Evolutionary conservation across 164 flowering plant genomes (phyloP).

Genomic region (Umbilicus rupestris): DNA sequence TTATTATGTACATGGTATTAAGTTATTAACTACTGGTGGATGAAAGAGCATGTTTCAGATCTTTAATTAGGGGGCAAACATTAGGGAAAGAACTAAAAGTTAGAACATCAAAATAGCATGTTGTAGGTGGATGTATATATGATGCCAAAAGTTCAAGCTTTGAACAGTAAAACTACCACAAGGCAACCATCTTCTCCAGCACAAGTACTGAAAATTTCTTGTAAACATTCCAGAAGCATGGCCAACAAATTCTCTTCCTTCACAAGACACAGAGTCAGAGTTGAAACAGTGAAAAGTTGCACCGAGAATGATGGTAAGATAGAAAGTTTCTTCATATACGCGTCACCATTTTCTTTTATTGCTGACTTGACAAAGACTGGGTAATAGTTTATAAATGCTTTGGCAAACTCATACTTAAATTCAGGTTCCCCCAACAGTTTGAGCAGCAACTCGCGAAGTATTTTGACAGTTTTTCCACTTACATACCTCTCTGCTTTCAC

Average conservation of each 20-base stretch:
- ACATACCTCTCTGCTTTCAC: constrained; percentile 70
- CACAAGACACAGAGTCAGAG: constrained; percentile 75
- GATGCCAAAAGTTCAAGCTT: too few species aligned
- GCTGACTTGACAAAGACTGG: constrained; percentile 52
- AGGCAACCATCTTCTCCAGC: constrained; percentile 63
- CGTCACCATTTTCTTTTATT: constrained; percentile 33
- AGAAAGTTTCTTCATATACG: constrained; percentile 32
- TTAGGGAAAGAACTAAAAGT: too few species aligned
- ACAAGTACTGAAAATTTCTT: constrained; percentile 50
- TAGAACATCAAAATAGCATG: too few species aligned
- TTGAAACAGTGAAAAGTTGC: constrained; percentile 88
- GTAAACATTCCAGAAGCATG: constrained; percentile 61
- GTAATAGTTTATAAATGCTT: constrained; percentile 59
- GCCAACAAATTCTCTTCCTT: constrained; percentile 61
- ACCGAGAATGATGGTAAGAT: constrained; percentile 67
- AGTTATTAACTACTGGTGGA: too few species aligned
- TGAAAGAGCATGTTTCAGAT: too few species aligned
- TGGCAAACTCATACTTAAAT: constrained; percentile 87
- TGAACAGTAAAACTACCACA: constrained; percentile 34
- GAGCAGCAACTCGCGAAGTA: constrained; percentile 72
- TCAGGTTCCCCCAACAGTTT: constrained; percentile 81
- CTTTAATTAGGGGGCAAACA: too few species aligned
- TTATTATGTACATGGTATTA: too few species aligned
- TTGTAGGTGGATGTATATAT: too few species aligned
- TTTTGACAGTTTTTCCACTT: constrained; percentile 27